Conservation (phyloP, 179 eudicot species). For the Spinacia oleracea region DNA sequence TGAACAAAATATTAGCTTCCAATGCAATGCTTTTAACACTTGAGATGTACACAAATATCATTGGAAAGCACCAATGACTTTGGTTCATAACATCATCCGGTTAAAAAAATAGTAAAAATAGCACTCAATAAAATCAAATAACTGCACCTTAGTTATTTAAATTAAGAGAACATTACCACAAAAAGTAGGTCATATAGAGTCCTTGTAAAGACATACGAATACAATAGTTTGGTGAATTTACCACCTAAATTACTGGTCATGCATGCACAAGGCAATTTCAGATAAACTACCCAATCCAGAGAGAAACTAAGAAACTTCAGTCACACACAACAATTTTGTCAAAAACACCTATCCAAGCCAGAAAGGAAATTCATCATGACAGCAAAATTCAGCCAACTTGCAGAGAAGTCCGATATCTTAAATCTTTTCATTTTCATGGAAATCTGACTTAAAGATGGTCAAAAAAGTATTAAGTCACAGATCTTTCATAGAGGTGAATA, state of each 20-base stretch:
- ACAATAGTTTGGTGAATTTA: background rate
- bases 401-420: too few relatives aligned
- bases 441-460: too few relatives aligned
- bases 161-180: background rate
- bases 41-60: background rate
- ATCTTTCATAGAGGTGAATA: too few relatives aligned
- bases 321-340: background rate
- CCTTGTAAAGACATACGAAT: too few relatives aligned
- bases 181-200: background rate
- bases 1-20: constrained; percentile 13
- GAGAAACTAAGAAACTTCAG: background rate
- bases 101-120: background rate
- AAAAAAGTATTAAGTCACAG: too few relatives aligned
- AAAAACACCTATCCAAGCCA: background rate
- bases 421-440: too few relatives aligned
- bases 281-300: background rate
- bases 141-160: background rate
- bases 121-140: background rate
- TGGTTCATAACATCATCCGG: background rate
- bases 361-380: background rate
- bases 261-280: background rate
- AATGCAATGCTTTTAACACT: background rate
- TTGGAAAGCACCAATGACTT: background rate
- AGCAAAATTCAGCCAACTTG: too few relatives aligned
- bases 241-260: background rate